Base-by-base conservation (phyloP, 1,284 basidiomycete species). In the Garcileccinum viscosum region DNA sequence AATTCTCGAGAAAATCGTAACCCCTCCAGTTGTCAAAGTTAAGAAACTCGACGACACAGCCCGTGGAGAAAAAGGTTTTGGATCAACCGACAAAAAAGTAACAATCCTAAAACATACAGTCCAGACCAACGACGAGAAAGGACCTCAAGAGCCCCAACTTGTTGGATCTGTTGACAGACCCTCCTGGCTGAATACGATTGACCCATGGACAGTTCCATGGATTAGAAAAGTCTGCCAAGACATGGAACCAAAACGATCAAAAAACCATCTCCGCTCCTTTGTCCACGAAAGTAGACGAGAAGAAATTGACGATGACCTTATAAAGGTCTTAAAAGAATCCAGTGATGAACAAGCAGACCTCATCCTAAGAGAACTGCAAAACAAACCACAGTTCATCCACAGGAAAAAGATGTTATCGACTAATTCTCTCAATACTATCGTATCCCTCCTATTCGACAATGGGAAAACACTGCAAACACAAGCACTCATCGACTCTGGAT, bases 291-390 rank as follows among this genome's bases (percentile, higher is more conserved):
- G n/a, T 0, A 11, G 4, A 0, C 2, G 56, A n/a, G 5, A 0
- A 4, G 19, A 58, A 22, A 19, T 58, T 5, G 1, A 58, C 0
- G 1, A 30, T 2, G 1, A 33, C 0, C 9, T 58, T 0, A 17
- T 58, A 1, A 6, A 22, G 4, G 17, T 5, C 1, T 19, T 58
- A 5, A 6, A 17, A 5, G 12, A 4, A 32, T 32, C 32, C 30
- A 58, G 9, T 0, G 53, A 58, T 17, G 4, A 8, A 0, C 32
- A 59, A 14, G 56, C 32, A 11, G 8, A 35, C 0, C 9, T 59
- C 8, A 15, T 8, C 0, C 11, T 59, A 2, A 14, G 8, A 4
- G 56, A 59, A 15, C 19, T 59, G 2, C 56, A 59, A n/a, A 33
- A 59, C 3, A 27, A 27, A 0, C 32, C 56, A 2, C 19, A 19